These are phyloP conservation scores for Xylaria nigripes DNA, from an alignment of 495 filamentous ascomycete genomes.

Conservation along the genomic window DNA sequence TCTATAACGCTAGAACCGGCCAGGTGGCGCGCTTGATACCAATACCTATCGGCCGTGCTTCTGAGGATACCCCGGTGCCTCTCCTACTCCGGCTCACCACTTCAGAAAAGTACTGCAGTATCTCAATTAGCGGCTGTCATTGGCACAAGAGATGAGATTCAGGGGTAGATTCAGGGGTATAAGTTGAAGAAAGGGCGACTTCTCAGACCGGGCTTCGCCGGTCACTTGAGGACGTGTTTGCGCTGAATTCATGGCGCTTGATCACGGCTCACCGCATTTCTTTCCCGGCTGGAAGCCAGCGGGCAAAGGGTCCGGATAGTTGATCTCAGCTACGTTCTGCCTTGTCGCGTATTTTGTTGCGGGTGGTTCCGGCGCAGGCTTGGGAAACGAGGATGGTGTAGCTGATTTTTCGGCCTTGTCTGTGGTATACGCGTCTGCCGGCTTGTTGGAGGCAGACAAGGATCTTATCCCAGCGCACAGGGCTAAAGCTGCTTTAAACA, in stretches of 20 bases:
- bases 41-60: not conserved
- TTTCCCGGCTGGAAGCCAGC: constrained; percentile 24
- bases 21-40: no score
- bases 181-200: not conserved
- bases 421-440: not conserved
- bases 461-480: not conserved
- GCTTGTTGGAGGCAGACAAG: not conserved
- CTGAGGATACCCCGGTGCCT: not conserved
- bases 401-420: not conserved
- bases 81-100: not conserved
- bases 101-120: constrained; percentile 2
- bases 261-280: constrained; percentile 14
- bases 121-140: not conserved
- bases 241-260: not conserved
- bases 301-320: constrained; percentile 21
- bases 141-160: not conserved
- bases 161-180: not conserved
- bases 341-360: constrained; percentile 2
- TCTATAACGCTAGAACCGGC: no score
- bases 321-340: constrained; percentile 9
- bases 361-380: not conserved
- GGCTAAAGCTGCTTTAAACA: not conserved
- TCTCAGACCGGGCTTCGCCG: not conserved
- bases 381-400: not conserved
- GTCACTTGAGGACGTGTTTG: not conserved